Percentiles rank a stretch among this genome's conserved stretches.
These are phyloP conservation scores for Vachellia collinsii DNA, from an alignment of 306 rosid species.

Conservation along the genomic window DNA sequence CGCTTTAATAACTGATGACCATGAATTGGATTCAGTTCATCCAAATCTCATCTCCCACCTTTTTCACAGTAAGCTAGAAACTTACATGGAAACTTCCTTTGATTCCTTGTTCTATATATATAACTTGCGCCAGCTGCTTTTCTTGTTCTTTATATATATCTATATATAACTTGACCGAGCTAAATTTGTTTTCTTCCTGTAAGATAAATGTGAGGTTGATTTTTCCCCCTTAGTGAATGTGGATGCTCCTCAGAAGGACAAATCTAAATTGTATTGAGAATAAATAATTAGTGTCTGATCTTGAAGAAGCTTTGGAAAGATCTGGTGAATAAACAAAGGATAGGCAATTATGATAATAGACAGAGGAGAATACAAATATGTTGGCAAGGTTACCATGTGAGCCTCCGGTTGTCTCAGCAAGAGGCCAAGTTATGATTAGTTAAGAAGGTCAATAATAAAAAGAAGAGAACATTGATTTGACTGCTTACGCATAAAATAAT, in stretches of 20 bases:
- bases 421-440: constrained; percentile 20
- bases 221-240: neutral
- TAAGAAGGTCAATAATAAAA: constrained; percentile 16
- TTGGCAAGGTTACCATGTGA: constrained; percentile 36
- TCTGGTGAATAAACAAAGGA: neutral
- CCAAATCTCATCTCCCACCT: neutral
- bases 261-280: neutral
- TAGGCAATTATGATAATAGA: neutral
- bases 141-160: neutral
- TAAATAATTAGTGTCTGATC: constrained; percentile 24
- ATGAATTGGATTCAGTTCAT: neutral
- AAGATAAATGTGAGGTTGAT: neutral
- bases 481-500: neutral
- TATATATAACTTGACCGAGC: neutral
- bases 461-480: neutral
- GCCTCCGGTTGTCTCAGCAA: neutral
- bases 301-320: constrained; percentile 21
- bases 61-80: constrained; percentile 5
- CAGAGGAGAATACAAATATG: neutral
- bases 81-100: constrained; percentile 15
- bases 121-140: constrained; percentile 26
- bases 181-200: constrained; percentile 3
- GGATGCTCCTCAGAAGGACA: neutral
- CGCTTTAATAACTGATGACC: neutral
- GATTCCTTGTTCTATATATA: neutral